Percentiles rank a stretch among this genome's conserved stretches.
Conservation (phyloP, 2,329 filamentous ascomycete species). For the Ophiocordyceps camponoti-rufipedis region DNA sequence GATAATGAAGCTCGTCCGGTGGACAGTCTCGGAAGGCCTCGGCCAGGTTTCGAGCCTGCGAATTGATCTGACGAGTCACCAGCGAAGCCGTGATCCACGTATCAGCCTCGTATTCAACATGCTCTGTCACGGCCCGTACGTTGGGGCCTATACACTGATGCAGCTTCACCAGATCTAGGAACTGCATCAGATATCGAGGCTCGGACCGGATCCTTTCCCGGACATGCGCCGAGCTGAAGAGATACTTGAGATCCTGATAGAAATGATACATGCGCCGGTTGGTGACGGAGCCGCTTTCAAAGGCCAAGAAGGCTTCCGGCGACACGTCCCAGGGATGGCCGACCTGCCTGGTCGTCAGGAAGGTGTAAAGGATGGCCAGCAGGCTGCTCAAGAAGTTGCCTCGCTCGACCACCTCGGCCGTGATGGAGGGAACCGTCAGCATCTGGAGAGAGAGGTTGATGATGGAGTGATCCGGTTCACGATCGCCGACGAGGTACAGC, state of each 20-base stretch:
- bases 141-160: conserved; percentile 97
- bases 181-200: conserved; percentile 78
- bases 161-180: conserved; percentile 85
- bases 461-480: conserved; percentile 94
- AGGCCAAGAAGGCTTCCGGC: conserved; percentile 69
- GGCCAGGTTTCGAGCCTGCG: conserved; percentile 72
- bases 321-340: conserved; percentile 83
- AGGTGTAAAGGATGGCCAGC: conserved; percentile 93
- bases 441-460: conserved; percentile 96
- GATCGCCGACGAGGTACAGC: conserved; percentile 84
- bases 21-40: conserved; percentile 63
- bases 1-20: conserved; percentile 42
- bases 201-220: conserved; percentile 71
- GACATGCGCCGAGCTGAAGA: conserved; percentile 76
- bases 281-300: conserved; percentile 86
- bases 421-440: conserved; percentile 91
- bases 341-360: conserved; percentile 88
- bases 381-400: conserved; percentile 93
- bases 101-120: conserved; percentile 96
- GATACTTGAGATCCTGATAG: conserved; percentile 82
- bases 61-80: conserved; percentile 87
- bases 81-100: conserved; percentile 94
- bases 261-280: conserved; percentile 96
- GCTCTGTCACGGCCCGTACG: conserved; percentile 73
- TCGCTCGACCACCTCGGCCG: conserved; percentile 81